Evolutionary conservation across 495 filamentous ascomycete genomes (phyloP), one percentile per base, ranked within the genome.

Genomic region (Aspergillus sclerotioniger): DNA sequence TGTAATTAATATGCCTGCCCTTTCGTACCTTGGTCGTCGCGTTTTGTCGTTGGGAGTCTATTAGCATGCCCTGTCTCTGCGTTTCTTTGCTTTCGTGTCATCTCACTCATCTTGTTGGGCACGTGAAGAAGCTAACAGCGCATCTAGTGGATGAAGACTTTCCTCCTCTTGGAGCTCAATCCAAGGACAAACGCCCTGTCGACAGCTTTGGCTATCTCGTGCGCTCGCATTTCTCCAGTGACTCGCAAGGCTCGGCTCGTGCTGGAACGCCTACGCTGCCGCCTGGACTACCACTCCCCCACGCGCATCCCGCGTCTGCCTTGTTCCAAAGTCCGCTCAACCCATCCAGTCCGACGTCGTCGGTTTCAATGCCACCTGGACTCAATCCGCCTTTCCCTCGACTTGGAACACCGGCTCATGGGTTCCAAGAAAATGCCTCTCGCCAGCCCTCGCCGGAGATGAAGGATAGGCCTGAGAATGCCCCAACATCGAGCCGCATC

Each of bases 251-350:
- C 46, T 58, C 67, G 13, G 69, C 66, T 35, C 76, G 77, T 25
- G 70, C 78, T 33, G 79, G 79, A 3, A 86, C 83, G 9, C 85
- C 86, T 3, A 80, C 78, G 2, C 71, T 87, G 9, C 87, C 88
- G 33, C 88, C 89, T 21, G 89, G 88, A 0, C 82, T 90, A 44
- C 81, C 81, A 13, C 67, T 85, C 12, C 79, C 81, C 5, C 81
- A 81, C 52, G 68, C 74, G 3, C 84, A 87, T 56, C 75, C 83
- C 25, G 70, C 76, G 0, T 74, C 77, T 12, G 47, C 65, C 13
- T 57, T 69, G 7, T 71, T 74, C 32, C 74, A 81, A 33, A 73
- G 73, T 17, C 62, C 67, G 0, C 54, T 71, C 28, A 66, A 59
- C 29, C 61, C 68, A 13, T 69, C 75, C 0, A 74, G 72, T 29